Base-by-base conservation (phyloP, 768 basidiomycete genomes). In the Tricholoma furcatifolium region DNA sequence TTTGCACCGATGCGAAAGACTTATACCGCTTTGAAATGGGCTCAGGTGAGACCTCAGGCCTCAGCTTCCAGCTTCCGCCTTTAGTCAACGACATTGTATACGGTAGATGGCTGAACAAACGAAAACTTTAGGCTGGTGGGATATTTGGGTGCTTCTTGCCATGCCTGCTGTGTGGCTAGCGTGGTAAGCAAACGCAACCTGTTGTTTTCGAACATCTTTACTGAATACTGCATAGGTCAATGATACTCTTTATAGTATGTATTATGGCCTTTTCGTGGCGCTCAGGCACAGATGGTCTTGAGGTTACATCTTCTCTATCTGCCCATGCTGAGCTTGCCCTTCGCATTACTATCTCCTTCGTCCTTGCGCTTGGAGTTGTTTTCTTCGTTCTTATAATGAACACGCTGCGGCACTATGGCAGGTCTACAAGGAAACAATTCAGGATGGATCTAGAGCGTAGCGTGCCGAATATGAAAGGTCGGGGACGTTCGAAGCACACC, bases 221-320 rank as follows among this genome's bases (percentile, higher is more conserved):
- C 38, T 24, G 9, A 3, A 3, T 24, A 15, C 20, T 45, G 3
- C 20, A 6, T 42, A 83, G 82, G 82, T 83, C 88, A 0, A 83
- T 90, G 76, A 70, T 87, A 9, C 72, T 82, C 43, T 89, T 89
- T 66, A 65, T 85, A 56, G 61, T 73, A 3, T 72, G 83, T 10
- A 84, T 90, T 57, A 72, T 87, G 27, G 75, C 83, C 4, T 89
- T 80, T 54, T 81, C 88, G 43, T 90, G 88, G 88, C 79, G 84
- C 43, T 81, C 81, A 0, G 87, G 84, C 12, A 75, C 80, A 67
- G 3, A 31, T 64, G 12, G 78, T 85, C 69, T 9, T 35, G 63
- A 3, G 57, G 63, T 36, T 70, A 72, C 2, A 56, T 62, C 12
- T 69, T 70, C 4, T 71, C 84, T 2, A 63, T 70, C 11, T 24